These are phyloP conservation scores for Roridomyces roridus DNA, from an alignment of 768 basidiomycete species.

Conservation along the genomic window DNA sequence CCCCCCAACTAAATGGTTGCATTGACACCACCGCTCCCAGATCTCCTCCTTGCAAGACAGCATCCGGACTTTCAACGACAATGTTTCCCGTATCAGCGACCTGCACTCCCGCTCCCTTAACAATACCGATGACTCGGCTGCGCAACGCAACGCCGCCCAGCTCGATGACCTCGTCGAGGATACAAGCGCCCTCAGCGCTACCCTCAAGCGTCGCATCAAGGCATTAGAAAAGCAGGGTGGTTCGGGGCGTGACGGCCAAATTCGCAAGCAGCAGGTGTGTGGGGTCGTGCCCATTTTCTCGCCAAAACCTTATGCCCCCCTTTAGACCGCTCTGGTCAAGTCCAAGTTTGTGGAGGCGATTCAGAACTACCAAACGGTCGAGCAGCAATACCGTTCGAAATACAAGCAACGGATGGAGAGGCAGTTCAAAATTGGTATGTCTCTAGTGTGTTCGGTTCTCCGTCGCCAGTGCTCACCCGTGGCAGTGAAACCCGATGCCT, in stretches of 20 bases:
- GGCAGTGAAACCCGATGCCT: constrained; percentile 90
- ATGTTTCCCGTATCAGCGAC: constrained; percentile 71
- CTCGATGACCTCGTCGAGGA: constrained; percentile 74
- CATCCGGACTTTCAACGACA: constrained; percentile 69
- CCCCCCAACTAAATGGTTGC: background rate
- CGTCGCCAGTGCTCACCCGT: background rate
- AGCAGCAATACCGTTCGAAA: constrained; percentile 77
- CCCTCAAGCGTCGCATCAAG: constrained; percentile 76
- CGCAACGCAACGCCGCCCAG: constrained; percentile 64
- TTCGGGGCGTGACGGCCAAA: constrained; percentile 70
- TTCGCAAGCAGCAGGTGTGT: constrained; percentile 78
- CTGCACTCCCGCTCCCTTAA: constrained; percentile 78
- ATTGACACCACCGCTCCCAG: constrained; percentile 46
- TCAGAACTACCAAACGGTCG: constrained; percentile 84
- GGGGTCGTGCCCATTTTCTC: background rate
- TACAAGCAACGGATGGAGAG: constrained; percentile 85
- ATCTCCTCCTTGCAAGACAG: constrained; percentile 79
- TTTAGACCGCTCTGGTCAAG: constrained; percentile 66
- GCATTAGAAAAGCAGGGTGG: constrained; percentile 70
- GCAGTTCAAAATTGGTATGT: constrained; percentile 85
- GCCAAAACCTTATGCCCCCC: background rate
- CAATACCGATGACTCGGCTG: constrained; percentile 73
- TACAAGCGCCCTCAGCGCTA: constrained; percentile 72
- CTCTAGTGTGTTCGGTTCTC: background rate
- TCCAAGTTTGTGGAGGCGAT: constrained; percentile 86